Conservation (phyloP, 202 grass and related monocot genomes). For the Alloteropsis angusta region DNA sequence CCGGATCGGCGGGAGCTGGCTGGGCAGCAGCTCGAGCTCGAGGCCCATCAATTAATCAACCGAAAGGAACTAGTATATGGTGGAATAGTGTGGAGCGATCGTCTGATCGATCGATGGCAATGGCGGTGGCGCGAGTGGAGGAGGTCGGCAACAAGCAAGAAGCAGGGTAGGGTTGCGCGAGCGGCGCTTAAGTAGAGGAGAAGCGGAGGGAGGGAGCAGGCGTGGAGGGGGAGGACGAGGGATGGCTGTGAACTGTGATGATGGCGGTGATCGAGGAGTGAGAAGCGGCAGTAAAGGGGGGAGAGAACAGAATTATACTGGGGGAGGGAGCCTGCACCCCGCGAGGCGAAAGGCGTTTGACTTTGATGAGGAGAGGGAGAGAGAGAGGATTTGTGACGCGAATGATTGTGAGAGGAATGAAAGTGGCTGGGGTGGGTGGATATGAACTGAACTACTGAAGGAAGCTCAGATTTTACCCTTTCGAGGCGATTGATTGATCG, state of each 20-base stretch:
- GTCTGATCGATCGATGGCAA: neutral
- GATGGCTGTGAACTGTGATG: slow-evolving; percentile 36
- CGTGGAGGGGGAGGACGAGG: slow-evolving; percentile 21
- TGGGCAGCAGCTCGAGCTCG: slow-evolving; percentile 9
- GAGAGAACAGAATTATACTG: slow-evolving; percentile 51
- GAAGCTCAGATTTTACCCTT: neutral
- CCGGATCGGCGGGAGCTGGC: slow-evolving; percentile 14
- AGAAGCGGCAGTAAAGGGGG: neutral
- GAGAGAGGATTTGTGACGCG: neutral
- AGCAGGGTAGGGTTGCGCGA: slow-evolving; percentile 24
- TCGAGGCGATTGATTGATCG: slow-evolving; percentile 4
- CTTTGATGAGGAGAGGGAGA: neutral
- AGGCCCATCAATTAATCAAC: slow-evolving; percentile 15
- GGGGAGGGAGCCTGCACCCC: slow-evolving; percentile 18
- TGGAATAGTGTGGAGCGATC: neutral
- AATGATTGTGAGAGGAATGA: slow-evolving; percentile 25
- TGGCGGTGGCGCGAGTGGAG: neutral
- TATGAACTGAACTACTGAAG: no score
- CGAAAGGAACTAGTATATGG: no score
- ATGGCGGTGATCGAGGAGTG: slow-evolving; percentile 18
- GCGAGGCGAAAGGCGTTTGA: slow-evolving; percentile 26
- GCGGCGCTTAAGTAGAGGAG: slow-evolving; percentile 29
- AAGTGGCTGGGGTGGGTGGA: neutral
- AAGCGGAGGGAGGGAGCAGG: neutral
- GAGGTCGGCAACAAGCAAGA: slow-evolving; percentile 12